phyloP scores from a whole-genome alignment of 306 rosid species.

The Trifolium fragiferum region DNA sequence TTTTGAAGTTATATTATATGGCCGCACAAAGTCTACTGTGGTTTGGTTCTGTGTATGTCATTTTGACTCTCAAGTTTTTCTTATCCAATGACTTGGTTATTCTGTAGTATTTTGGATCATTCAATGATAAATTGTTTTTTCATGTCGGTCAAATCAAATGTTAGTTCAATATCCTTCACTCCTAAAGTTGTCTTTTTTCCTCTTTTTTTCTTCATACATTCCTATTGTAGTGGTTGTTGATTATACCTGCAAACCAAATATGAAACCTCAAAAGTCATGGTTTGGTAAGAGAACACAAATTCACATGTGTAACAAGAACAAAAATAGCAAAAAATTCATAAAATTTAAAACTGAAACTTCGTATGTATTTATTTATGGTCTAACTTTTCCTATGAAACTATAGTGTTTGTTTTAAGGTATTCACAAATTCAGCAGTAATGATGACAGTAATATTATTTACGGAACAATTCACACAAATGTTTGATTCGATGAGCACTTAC shows the following conservation, averaged over 20 bases:
- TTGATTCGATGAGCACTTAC: neutral
- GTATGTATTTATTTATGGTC: neutral
- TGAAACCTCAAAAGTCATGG: slow-evolving; percentile 26
- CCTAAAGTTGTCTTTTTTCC: neutral
- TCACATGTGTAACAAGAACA: slow-evolving; percentile 16
- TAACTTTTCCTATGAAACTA: neutral
- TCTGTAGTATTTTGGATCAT: no score
- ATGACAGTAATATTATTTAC: no score
- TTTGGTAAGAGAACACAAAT: slow-evolving; percentile 10
- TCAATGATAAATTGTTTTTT: no score
- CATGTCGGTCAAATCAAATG: no score
- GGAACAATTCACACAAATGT: neutral
- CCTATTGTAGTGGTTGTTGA: slow-evolving; percentile 14
- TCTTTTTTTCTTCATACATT: neutral
- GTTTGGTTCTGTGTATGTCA: no score
- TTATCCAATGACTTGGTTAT: no score
- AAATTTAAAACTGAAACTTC: slow-evolving; percentile 2
- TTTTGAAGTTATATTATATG: no score
- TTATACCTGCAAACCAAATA: slow-evolving; percentile 43
- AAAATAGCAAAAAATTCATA: slow-evolving; percentile 8
- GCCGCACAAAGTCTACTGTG: no score
- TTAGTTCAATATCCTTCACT: no score
- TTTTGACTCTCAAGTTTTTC: no score
- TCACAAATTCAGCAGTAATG: neutral
- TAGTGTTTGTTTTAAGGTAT: neutral